Percentiles rank a stretch among this genome's conserved stretches.
phyloP scores from a whole-genome alignment of 257 asterid genomes.

The Asclepias syriaca region DNA sequence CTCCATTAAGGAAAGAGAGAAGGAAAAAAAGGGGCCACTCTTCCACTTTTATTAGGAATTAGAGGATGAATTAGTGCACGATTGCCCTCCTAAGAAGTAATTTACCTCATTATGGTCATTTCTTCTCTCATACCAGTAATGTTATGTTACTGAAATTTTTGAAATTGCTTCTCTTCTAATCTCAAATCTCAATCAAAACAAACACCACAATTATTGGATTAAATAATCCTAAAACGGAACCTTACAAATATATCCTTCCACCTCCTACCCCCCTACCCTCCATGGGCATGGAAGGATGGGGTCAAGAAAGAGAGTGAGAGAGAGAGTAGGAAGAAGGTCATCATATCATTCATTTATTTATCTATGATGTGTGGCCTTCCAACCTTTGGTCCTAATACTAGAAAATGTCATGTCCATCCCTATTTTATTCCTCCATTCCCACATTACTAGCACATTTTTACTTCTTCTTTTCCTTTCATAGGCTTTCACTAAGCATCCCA shows the following conservation, averaged over 20 bases:
- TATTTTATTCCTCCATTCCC: not conserved
- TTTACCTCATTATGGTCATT: constrained; percentile 1
- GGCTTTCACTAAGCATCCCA: too few relatives aligned
- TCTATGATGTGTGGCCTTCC: not conserved
- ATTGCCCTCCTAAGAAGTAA: constrained; percentile 16
- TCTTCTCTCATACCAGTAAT: not conserved
- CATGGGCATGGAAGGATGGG: not conserved
- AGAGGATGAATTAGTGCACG: constrained; percentile 11
- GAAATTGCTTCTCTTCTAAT: constrained; percentile 5
- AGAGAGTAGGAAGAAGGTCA: not conserved
- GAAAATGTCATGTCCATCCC: not conserved
- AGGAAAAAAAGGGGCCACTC: not conserved
- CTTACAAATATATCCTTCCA: not conserved
- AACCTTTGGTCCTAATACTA: not conserved
- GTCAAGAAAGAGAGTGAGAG: not conserved
- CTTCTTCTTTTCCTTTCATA: too few relatives aligned
- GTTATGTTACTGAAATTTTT: not conserved
- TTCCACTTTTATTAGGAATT: constrained; percentile 7
- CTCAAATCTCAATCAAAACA: constrained; percentile 2
- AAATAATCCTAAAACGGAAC: not conserved
- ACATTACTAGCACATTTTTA: too few relatives aligned
- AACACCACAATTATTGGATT: constrained; percentile 3
- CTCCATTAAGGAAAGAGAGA: constrained; percentile 2
- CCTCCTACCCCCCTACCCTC: too few relatives aligned
- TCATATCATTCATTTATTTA: not conserved